Evolutionary conservation across 441 rosid genomes (phyloP).

Genomic region (Cnidoscolus chayamansa): DNA sequence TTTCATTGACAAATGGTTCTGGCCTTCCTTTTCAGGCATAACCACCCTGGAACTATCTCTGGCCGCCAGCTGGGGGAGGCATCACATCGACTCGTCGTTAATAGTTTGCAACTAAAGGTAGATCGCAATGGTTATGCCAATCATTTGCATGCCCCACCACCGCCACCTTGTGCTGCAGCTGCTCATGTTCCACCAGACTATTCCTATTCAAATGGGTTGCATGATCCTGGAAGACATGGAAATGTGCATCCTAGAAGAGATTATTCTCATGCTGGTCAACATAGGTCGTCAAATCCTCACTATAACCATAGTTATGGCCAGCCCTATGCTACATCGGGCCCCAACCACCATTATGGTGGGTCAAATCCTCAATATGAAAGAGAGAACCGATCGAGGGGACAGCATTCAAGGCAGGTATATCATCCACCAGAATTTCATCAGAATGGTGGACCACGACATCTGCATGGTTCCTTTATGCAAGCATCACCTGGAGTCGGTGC

Average conservation of each 20-base stretch:
- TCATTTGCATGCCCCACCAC: constrained; percentile 26
- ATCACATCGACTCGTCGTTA: constrained; percentile 62
- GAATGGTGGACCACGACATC: constrained; percentile 32
- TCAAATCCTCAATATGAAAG: constrained; percentile 30
- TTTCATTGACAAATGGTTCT: constrained; percentile 7
- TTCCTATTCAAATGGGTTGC: constrained; percentile 33
- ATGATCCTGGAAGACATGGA: constrained; percentile 27
- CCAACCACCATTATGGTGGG: constrained; percentile 18
- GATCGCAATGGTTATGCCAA: constrained; percentile 29
- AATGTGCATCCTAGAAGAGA: constrained; percentile 29
- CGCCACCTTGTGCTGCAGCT: constrained; percentile 20
- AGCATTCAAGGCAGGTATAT: constrained; percentile 21
- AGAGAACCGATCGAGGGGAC: constrained; percentile 24
- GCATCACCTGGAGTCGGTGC: constrained; percentile 13
- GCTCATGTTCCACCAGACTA: constrained; percentile 26
- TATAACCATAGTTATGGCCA: constrained; percentile 26
- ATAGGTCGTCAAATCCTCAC: constrained; percentile 16
- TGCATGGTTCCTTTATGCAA: constrained; percentile 22
- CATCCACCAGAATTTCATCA: constrained; percentile 28
- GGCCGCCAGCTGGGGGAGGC: constrained; percentile 69
- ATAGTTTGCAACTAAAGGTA: constrained; percentile 50
- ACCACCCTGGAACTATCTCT: constrained; percentile 52
- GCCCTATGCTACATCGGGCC: constrained; percentile 18
- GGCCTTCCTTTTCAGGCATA: constrained; percentile 46
- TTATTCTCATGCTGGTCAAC: constrained; percentile 23